Percentiles rank a stretch among this genome's conserved stretches.
These are phyloP conservation scores for Podospora bellae-mahoneyi DNA, from an alignment of 495 filamentous ascomycete genomes.

Conservation along the genomic window DNA sequence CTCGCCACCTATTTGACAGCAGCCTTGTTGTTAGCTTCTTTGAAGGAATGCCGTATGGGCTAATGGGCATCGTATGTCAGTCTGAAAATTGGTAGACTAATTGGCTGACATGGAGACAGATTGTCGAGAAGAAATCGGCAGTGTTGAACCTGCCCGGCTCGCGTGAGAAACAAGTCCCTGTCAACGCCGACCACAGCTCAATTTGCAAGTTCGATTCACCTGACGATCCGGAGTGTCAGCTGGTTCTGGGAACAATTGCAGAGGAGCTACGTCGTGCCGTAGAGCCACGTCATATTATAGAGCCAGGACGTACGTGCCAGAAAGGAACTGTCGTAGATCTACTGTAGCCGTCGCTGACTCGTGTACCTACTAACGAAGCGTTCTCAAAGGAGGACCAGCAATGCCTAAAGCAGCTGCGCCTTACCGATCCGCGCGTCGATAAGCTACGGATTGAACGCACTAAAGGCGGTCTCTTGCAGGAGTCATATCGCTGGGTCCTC, in stretches of 20 bases:
- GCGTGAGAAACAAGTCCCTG: conserved; percentile 14
- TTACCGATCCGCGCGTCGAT: conserved; percentile 12
- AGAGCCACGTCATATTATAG: no score
- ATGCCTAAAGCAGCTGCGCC: conserved; percentile 7
- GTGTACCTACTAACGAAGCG: no score
- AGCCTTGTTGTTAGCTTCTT: conserved; percentile 21
- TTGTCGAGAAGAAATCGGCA: conserved; percentile 19
- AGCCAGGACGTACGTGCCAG: not conserved
- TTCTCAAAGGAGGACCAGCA: not conserved
- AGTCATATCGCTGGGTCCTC: conserved; percentile 46
- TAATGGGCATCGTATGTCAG: conserved; percentile 12
- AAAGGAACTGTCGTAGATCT: no score
- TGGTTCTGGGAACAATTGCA: conserved; percentile 1
- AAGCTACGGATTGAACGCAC: conserved; percentile 33
- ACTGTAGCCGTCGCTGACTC: no score
- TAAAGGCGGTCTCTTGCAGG: conserved; percentile 38
- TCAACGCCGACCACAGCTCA: not conserved
- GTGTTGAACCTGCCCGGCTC: conserved; percentile 13
- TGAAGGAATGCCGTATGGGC: conserved; percentile 17
- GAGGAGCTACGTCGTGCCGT: not conserved
- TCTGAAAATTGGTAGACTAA: not conserved
- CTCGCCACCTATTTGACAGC: conserved; percentile 15
- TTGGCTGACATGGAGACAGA: conserved; percentile 3
- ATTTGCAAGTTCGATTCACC: not conserved
- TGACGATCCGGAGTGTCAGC: not conserved